phyloP scores from a whole-genome alignment of 1,284 basidiomycete genomes.

The Trametes pubescens region DNA sequence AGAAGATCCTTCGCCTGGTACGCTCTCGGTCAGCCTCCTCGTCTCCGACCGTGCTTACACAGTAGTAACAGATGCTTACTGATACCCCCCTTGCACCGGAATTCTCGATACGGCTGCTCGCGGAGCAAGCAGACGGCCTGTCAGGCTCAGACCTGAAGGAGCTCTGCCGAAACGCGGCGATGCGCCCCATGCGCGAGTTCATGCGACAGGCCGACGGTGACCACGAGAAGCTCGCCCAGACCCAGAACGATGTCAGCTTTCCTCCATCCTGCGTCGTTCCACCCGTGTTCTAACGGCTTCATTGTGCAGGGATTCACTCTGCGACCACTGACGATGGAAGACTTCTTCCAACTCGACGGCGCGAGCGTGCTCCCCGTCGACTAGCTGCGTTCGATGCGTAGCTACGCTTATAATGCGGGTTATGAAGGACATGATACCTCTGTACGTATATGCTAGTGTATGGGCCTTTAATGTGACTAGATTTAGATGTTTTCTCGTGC shows the following conservation, averaged over 20 bases:
- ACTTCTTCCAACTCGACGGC: slow-evolving; percentile 75
- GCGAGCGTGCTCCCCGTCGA: slow-evolving; percentile 36
- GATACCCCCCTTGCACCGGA: slow-evolving; percentile 74
- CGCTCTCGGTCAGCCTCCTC: slow-evolving; percentile 30
- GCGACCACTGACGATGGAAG: slow-evolving; percentile 71
- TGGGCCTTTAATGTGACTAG: slow-evolving; percentile 14
- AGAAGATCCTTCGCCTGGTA: slow-evolving; percentile 91
- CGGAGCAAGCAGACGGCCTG: slow-evolving; percentile 77
- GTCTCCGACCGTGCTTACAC: slow-evolving; percentile 1
- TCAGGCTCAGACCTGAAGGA: slow-evolving; percentile 96
- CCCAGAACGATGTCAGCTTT: slow-evolving; percentile 60
- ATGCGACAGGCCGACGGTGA: slow-evolving; percentile 71
- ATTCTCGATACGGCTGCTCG: slow-evolving; percentile 76
- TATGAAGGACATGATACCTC: slow-evolving; percentile 9
- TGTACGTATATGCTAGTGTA: slow-evolving; percentile 23
- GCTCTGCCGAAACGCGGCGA: slow-evolving; percentile 92
- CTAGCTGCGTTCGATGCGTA: neutral
- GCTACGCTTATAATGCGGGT: slow-evolving; percentile 1
- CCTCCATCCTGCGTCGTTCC: neutral
- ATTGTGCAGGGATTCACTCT: slow-evolving; percentile 73
- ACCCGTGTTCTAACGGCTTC: neutral
- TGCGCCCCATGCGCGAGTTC: slow-evolving; percentile 90
- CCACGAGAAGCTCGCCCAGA: slow-evolving; percentile 58
- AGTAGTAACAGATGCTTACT: slow-evolving; percentile 76
- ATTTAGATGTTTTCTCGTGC: neutral